Percentiles rank a stretch among this genome's conserved stretches.
Evolutionary conservation across 106 monocot species (phyloP).

Genomic region (Amphibolis antarctica): DNA sequence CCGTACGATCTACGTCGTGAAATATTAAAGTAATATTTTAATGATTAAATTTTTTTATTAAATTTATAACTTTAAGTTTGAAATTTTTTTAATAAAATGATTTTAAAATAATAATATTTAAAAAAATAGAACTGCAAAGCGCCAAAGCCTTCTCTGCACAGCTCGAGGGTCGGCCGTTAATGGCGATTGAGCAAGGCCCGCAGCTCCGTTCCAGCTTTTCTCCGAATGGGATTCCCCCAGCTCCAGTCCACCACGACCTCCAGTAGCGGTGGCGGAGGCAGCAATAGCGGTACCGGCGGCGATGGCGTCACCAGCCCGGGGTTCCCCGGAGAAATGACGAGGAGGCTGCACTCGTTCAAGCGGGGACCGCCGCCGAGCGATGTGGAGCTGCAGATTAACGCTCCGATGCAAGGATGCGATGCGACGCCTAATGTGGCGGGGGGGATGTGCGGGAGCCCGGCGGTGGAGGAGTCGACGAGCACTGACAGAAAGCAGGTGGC

Average conservation of each 20-base stretch:
- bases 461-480: conserved; percentile 3
- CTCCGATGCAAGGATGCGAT: no score
- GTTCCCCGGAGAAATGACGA: conserved; percentile 15
- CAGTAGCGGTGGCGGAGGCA: neutral
- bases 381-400: conserved; percentile 20
- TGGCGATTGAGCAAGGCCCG: no score
- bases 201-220: no score
- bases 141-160: no score
- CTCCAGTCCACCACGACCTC: neutral
- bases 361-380: conserved; percentile 9
- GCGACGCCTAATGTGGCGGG: neutral
- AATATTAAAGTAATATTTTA: no score
- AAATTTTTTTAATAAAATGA: no score
- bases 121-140: no score
- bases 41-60: no score
- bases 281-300: neutral
- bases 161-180: no score
- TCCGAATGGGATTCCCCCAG: neutral
- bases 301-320: conserved; percentile 17
- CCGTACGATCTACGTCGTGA: no score
- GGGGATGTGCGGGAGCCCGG: conserved; percentile 2
- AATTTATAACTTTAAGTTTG: no score
- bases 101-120: no score
- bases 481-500: conserved; percentile 5
- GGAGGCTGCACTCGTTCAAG: conserved; percentile 21